phyloP scores from a whole-genome alignment of 75 land plant genomes.

The Sequoia sempervirens region DNA sequence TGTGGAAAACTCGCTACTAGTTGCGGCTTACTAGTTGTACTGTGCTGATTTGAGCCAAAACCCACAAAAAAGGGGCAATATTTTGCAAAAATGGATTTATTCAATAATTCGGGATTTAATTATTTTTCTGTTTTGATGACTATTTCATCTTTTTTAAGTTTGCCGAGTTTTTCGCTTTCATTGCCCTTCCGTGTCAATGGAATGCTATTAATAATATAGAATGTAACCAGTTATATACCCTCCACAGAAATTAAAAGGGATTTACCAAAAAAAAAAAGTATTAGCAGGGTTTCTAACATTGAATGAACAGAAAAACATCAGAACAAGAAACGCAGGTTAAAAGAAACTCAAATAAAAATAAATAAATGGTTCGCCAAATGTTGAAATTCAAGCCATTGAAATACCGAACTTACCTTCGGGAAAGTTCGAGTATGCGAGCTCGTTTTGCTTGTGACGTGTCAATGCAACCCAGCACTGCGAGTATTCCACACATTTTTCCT shows the following conservation, averaged over 20 bases:
- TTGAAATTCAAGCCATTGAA: not conserved
- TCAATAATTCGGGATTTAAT: no score
- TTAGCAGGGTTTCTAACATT: not conserved
- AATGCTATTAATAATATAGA: no score
- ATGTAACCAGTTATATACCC: not conserved
- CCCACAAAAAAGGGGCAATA: no score
- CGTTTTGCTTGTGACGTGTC: constrained; percentile 71
- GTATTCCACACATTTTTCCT: constrained; percentile 82
- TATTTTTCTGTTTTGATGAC: no score
- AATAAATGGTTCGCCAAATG: not conserved
- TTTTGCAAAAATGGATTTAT: no score
- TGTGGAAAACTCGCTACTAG: no score
- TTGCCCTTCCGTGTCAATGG: no score
- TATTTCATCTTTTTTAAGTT: no score
- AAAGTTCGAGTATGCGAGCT: constrained; percentile 80
- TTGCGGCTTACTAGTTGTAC: no score
- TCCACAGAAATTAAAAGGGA: not conserved
- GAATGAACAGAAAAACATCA: not conserved
- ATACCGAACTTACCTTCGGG: constrained; percentile 51
- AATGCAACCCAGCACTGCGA: constrained; percentile 79
- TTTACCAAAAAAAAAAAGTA: not conserved
- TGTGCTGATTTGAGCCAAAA: no score
- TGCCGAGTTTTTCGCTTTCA: no score
- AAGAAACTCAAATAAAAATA: not conserved
- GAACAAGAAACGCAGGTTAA: not conserved